These are phyloP conservation scores for Psidium friedrichsthalianum DNA, from an alignment of 345 rosid species.

Conservation along the genomic window DNA sequence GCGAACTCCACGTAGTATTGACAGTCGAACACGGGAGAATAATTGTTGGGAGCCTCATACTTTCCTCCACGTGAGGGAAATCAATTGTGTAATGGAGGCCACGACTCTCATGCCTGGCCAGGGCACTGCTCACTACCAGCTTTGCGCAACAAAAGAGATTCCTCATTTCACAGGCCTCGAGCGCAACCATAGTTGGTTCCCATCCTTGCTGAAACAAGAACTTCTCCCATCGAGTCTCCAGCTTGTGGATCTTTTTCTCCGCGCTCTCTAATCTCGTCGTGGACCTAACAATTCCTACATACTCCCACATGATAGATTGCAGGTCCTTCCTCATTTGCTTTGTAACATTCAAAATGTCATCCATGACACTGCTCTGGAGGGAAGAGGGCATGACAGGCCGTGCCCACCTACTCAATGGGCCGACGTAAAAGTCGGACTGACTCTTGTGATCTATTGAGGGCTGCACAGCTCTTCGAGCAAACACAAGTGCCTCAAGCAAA, in stretches of 20 bases:
- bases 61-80: conserved; percentile 80
- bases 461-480: conserved; percentile 81
- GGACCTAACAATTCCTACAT: conserved; percentile 85
- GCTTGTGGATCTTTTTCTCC: conserved; percentile 35
- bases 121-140: conserved; percentile 86
- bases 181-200: conserved; percentile 73
- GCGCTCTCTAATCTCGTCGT: conserved; percentile 59
- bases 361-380: conserved; percentile 27
- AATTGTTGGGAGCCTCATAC: conserved; percentile 76
- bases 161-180: conserved; percentile 92
- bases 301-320: conserved; percentile 82
- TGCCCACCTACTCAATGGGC: conserved; percentile 47
- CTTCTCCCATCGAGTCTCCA: conserved; percentile 76
- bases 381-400: conserved; percentile 50
- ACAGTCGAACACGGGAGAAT: conserved; percentile 56
- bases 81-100: conserved; percentile 89
- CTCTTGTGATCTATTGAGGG: conserved; percentile 76
- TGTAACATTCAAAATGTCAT: conserved; percentile 37
- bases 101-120: conserved; percentile 87
- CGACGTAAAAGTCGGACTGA: conserved; percentile 28
- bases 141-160: conserved; percentile 90
- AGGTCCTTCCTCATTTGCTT: conserved; percentile 63
- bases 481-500: conserved; percentile 90
- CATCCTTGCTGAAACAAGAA: conserved; percentile 73
- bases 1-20: conserved; percentile 75